phyloP scores from a whole-genome alignment of 2,329 filamentous ascomycete genomes.

The Pestalotiopsis sp. region DNA sequence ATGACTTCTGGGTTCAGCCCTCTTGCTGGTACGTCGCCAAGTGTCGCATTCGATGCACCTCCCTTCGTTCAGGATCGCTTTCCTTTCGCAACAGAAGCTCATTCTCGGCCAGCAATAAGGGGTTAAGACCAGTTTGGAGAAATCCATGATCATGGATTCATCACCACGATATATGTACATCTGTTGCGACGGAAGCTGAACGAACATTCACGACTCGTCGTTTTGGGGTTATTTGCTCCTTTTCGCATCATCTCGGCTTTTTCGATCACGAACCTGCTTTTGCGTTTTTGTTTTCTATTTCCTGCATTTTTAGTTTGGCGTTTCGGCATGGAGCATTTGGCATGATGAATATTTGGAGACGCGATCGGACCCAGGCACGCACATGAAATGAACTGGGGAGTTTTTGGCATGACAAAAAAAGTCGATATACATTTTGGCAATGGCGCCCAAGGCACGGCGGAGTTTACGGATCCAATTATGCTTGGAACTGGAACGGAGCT shows the following conservation, averaged over 20 bases:
- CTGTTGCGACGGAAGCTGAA: background rate
- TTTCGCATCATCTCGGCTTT: background rate
- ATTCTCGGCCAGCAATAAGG: conserved; percentile 52
- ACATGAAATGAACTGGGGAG: conserved; percentile 8
- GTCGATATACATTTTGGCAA: background rate
- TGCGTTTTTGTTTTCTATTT: background rate
- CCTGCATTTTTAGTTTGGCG: conserved; percentile 6
- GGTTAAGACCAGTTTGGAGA: conserved; percentile 29
- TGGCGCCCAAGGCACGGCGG: background rate
- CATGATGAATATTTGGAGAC: background rate
- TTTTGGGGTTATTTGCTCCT: background rate
- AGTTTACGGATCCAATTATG: conserved; percentile 8
- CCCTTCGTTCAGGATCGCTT: conserved; percentile 46
- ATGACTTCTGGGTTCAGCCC: conserved; percentile 45
- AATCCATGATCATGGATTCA: background rate
- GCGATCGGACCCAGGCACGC: background rate
- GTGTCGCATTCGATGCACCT: conserved; percentile 20
- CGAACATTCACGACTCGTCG: conserved; percentile 2
- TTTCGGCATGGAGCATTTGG: conserved; percentile 7
- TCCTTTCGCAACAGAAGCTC: conserved; percentile 50
- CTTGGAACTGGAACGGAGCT: conserved; percentile 9
- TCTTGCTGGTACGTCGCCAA: conserved; percentile 42
- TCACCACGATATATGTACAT: background rate
- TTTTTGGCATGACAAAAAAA: background rate
- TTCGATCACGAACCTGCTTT: background rate